phyloP scores from a whole-genome alignment of 2,329 filamentous ascomycete genomes.

The Tolypocladium tropicale region DNA sequence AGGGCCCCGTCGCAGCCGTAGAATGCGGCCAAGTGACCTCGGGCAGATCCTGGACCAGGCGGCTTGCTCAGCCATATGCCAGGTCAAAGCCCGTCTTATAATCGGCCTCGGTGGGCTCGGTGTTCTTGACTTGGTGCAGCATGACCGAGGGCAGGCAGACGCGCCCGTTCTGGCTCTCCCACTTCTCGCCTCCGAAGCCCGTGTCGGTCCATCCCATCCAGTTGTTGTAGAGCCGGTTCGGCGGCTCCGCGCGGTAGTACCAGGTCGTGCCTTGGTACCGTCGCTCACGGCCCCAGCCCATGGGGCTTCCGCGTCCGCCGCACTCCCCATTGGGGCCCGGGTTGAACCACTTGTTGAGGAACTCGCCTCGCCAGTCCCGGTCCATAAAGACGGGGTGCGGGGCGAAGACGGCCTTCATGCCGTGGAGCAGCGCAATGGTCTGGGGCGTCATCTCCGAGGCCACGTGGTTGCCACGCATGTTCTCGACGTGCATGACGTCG shows the following conservation, averaged over 20 bases:
- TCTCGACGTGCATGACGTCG: slow-evolving; percentile 69
- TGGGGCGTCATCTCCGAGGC: slow-evolving; percentile 74
- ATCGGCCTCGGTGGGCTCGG: slow-evolving; percentile 37
- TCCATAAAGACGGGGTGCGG: slow-evolving; percentile 76
- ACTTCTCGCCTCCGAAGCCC: slow-evolving; percentile 40
- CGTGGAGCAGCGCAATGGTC: slow-evolving; percentile 63
- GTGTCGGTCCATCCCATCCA: slow-evolving; percentile 52
- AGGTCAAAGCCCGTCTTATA: slow-evolving; percentile 27
- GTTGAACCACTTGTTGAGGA: slow-evolving; percentile 50
- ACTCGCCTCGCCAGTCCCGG: slow-evolving; percentile 52
- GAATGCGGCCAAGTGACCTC: too few relatives aligned
- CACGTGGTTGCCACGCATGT: slow-evolving; percentile 62
- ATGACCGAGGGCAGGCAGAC: slow-evolving; percentile 49
- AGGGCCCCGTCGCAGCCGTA: too few relatives aligned
- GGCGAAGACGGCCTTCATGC: slow-evolving; percentile 67
- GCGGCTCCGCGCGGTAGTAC: slow-evolving; percentile 49
- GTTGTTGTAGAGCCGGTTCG: slow-evolving; percentile 51
- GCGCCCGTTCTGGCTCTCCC: slow-evolving; percentile 46
- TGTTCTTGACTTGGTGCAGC: slow-evolving; percentile 50
- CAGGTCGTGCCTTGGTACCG: slow-evolving; percentile 49
- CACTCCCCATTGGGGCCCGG: slow-evolving; percentile 43
- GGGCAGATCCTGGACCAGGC: neutral
- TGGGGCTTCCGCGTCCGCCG: slow-evolving; percentile 44
- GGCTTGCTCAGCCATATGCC: slow-evolving; percentile 23
- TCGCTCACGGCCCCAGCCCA: slow-evolving; percentile 48